Evolutionary conservation across 2,329 filamentous ascomycete genomes (phyloP).

Genomic region (Cladobotryum mycophilum): DNA sequence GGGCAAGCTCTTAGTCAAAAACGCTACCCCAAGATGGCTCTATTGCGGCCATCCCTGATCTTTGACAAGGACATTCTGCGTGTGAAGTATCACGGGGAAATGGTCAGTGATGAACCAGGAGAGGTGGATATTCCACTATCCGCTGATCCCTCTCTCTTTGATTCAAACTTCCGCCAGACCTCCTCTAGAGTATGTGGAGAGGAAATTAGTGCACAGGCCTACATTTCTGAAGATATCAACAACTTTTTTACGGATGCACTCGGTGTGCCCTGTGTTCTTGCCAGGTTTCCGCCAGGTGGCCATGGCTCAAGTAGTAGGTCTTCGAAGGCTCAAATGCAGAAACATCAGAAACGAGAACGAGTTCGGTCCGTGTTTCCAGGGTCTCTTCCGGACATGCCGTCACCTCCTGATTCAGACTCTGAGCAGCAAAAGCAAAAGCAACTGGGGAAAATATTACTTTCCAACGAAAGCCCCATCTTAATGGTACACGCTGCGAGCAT

Average conservation of each 20-base stretch:
- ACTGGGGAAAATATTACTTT: conserved; percentile 60
- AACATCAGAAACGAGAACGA: conserved; percentile 38
- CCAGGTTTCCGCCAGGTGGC: conserved; percentile 70
- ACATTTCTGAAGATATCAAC: conserved; percentile 59
- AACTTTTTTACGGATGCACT: conserved; percentile 72
- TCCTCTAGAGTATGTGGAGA: conserved; percentile 79
- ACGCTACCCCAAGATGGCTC: conserved; percentile 77
- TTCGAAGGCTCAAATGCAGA: conserved; percentile 64
- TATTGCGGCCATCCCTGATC: conserved; percentile 71
- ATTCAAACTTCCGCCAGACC: conserved; percentile 32
- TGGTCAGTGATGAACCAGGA: conserved; percentile 18
- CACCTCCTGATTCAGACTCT: conserved; percentile 52
- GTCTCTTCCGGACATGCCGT: conserved; percentile 48
- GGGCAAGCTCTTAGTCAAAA: conserved; percentile 85
- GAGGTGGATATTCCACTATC: conserved; percentile 57
- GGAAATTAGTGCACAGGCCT: conserved; percentile 62
- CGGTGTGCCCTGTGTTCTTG: conserved; percentile 73
- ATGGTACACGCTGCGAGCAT: conserved; percentile 76
- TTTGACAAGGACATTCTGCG: conserved; percentile 59
- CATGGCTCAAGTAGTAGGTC: conserved; percentile 56
- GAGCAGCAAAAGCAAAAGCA: conserved; percentile 26
- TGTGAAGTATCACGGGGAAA: conserved; percentile 44
- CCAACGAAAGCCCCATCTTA: conserved; percentile 92
- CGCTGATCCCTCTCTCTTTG: conserved; percentile 55
- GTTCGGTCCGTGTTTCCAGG: conserved; percentile 38